Base-by-base conservation (phyloP, 169 alveolate species). In the Plasmodium cynomolgi region DNA sequence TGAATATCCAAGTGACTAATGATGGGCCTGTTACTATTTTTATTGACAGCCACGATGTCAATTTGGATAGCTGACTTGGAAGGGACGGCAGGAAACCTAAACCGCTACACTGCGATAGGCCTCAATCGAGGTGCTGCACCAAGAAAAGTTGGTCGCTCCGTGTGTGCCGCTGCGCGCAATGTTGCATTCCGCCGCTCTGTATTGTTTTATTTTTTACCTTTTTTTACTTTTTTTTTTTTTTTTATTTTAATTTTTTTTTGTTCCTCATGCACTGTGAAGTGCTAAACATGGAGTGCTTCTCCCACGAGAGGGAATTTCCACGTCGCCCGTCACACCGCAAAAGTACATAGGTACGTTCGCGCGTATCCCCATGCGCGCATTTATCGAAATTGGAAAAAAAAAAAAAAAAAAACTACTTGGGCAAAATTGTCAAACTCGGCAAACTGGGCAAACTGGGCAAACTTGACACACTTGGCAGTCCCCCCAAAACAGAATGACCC, bases 11-110 rank as follows among this genome's bases (percentile, higher is more conserved):
- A 17, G 95, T 97, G 23, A 97, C 96, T 15, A 95, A 97, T 92
- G 99, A 98, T 96, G 99, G 99, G 0, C 99, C 99, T 47, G 99
- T 98, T 17, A 98, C 99, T 47, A 94, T 98, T 41, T 62, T 77
- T 20, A 26, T 96, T 54, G 97, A 96, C 33, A 92, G 92, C 26
- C 94, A 84, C 82, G 94, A 88, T 62, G 77, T 88, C 20, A 88
- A 77, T 77, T 44, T 88, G 23, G 44, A 13, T 33, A 34, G 23
- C 41, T 23, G 44, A 20, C 2, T 33, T 34, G 71, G 58, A 47
- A 2, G 5, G 58, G n/a, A 41, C n/a, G 7, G 44, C 44, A 37
- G 50, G 3, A 41, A 41, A 41, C 50, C 3, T 41, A 41, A 41
- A 41, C 50, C 3, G 9, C 15, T 41, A 41, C 11, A 15, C 50